A percentile compares a stretch with the other conserved stretches of the same genome.
Conservation (phyloP, 208 protist species). For the Leishmania aethiopica region DNA sequence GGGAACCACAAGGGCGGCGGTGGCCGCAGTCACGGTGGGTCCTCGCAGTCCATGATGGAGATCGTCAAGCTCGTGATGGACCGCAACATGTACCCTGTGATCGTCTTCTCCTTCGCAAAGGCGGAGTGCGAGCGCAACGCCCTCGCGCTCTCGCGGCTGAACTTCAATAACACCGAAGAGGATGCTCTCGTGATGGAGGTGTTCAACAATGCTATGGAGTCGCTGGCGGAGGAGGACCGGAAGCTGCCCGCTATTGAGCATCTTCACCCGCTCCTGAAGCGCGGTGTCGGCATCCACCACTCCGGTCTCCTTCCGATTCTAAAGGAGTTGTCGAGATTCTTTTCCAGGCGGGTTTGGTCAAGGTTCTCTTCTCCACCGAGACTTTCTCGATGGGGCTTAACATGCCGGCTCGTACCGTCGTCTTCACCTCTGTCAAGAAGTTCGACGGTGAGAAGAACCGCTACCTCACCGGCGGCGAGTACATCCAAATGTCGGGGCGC, state of each 20-base stretch:
- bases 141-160: constrained; percentile 92
- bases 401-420: constrained; percentile 99
- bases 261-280: constrained; percentile 96
- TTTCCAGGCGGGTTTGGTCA: constrained; percentile 98
- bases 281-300: constrained; percentile 99
- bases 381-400: constrained; percentile 99
- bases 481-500: constrained; percentile 99
- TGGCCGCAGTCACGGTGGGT: constrained; percentile 25
- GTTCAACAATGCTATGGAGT: constrained; percentile 96
- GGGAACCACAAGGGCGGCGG: constrained; percentile 22
- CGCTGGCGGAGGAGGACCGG: constrained; percentile 94
- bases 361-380: constrained; percentile 99
- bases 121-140: constrained; percentile 97
- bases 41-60: constrained; percentile 84
- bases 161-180: constrained; percentile 96
- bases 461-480: constrained; percentile 97
- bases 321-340: constrained; percentile 99
- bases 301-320: constrained; percentile 99
- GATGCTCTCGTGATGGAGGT: constrained; percentile 94
- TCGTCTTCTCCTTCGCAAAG: constrained; percentile 99
- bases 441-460: constrained; percentile 98
- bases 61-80: constrained; percentile 98
- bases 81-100: constrained; percentile 97
- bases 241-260: constrained; percentile 94
- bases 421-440: constrained; percentile 99